These are phyloP conservation scores for Paracorniculantispora psalliotae DNA, from an alignment of 2,329 filamentous ascomycete species.

Conservation along the genomic window DNA sequence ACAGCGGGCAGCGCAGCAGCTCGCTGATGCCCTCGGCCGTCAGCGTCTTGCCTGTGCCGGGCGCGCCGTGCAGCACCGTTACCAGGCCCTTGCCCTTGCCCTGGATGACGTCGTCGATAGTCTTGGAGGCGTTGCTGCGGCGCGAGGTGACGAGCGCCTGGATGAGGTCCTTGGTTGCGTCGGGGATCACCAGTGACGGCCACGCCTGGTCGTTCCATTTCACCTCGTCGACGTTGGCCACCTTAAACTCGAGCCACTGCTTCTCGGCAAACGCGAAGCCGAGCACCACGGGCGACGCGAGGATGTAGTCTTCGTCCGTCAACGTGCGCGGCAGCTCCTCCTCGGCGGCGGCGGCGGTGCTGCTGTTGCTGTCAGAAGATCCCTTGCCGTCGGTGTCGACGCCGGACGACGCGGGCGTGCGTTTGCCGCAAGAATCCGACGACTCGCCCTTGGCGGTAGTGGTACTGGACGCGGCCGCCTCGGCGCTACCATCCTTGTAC, in stretches of 20 bases:
- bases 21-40: constrained; percentile 85
- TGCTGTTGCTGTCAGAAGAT: constrained; percentile 13
- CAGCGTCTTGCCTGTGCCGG: constrained; percentile 83
- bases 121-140: constrained; percentile 74
- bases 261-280: constrained; percentile 88
- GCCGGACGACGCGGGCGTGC: constrained; percentile 2
- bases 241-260: constrained; percentile 81
- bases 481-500: constrained; percentile 33
- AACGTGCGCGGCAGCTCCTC: constrained; percentile 47
- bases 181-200: constrained; percentile 68
- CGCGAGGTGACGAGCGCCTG: constrained; percentile 75
- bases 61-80: constrained; percentile 74
- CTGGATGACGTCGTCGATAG: constrained; percentile 76
- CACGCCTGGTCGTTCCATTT: constrained; percentile 82
- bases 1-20: constrained; percentile 73
- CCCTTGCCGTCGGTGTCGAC: background rate
- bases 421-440: constrained; percentile 6
- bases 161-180: constrained; percentile 60
- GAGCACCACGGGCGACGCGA: constrained; percentile 77
- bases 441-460: constrained; percentile 16
- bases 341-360: constrained; percentile 18
- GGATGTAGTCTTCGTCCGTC: constrained; percentile 76
- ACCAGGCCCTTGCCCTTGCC: constrained; percentile 86
- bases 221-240: constrained; percentile 75
- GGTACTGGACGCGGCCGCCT: background rate